Evolutionary conservation across 768 basidiomycete genomes (phyloP).

Genomic region (Rickenella mellea): DNA sequence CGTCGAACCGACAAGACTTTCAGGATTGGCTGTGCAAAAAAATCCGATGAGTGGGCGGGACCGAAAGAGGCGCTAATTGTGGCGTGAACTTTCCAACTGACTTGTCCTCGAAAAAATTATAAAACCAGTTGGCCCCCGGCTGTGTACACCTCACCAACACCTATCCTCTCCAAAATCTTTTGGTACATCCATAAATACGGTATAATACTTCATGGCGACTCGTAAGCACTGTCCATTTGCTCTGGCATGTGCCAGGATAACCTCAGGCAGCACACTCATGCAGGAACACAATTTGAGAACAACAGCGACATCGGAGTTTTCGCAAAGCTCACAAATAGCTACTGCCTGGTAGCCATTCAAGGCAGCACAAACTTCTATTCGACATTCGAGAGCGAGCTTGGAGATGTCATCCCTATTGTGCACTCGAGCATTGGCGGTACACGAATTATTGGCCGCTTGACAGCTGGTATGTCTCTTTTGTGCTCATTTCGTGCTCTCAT

Average conservation of each 20-base stretch:
- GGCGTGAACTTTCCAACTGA: no score
- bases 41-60: no score
- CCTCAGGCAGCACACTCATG: conserved; percentile 4
- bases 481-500: background rate
- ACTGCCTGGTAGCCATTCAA: conserved; percentile 89
- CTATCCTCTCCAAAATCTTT: no score
- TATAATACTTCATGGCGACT: conserved; percentile 54
- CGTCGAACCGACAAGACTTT: no score
- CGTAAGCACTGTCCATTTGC: conserved; percentile 30
- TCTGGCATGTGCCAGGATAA: background rate
- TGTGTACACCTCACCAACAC: no score
- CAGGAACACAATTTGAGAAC: conserved; percentile 91
- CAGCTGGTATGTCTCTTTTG: conserved; percentile 53
- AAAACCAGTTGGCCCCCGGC: no score
- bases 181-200: no score
- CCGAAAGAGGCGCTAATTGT: no score
- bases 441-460: conserved; percentile 86
- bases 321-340: conserved; percentile 94
- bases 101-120: no score
- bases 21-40: no score
- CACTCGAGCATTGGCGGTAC: conserved; percentile 94
- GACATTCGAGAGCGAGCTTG: conserved; percentile 89
- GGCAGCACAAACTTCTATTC: conserved; percentile 98
- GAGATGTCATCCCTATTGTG: conserved; percentile 90
- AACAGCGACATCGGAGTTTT: conserved; percentile 95